phyloP scores from a whole-genome alignment of 768 basidiomycete species.

The Galerina sulciceps region DNA sequence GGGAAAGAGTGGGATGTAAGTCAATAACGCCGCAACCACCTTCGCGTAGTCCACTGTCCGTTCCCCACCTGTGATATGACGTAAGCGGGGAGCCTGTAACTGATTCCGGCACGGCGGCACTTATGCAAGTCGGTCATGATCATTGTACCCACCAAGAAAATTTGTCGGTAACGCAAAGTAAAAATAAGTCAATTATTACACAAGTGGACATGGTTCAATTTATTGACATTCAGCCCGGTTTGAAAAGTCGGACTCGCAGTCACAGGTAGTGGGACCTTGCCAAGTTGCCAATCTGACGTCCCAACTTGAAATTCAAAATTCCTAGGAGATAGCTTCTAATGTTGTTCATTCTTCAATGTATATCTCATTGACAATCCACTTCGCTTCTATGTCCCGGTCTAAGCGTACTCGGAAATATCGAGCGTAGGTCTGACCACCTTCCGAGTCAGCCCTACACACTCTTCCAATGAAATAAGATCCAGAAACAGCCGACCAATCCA shows the following conservation, averaged over 20 bases:
- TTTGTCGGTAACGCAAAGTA: background rate
- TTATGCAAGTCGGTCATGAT: no score
- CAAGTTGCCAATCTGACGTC: no score
- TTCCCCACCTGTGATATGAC: slow-evolving; percentile 25
- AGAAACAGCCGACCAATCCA: background rate
- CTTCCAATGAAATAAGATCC: background rate
- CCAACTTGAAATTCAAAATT: background rate
- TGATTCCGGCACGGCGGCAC: no score
- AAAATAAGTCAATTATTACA: no score
- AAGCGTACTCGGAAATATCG: slow-evolving; percentile 20
- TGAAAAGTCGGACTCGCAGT: no score
- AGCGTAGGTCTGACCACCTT: background rate
- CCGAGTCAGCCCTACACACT: background rate
- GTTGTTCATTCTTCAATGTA: background rate
- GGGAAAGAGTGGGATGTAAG: slow-evolving; percentile 12
- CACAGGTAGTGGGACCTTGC: no score
- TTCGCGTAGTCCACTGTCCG: background rate
- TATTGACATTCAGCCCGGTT: no score
- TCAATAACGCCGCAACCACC: slow-evolving; percentile 19
- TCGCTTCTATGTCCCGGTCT: slow-evolving; percentile 9
- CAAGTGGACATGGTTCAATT: no score
- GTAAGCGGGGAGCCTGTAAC: slow-evolving; percentile 27
- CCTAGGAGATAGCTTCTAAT: no score
- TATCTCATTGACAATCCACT: slow-evolving; percentile 22
- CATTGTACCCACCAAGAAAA: no score